These are phyloP conservation scores for Penicillium italicum DNA, from an alignment of 2,329 filamentous ascomycete genomes.

Conservation along the genomic window DNA sequence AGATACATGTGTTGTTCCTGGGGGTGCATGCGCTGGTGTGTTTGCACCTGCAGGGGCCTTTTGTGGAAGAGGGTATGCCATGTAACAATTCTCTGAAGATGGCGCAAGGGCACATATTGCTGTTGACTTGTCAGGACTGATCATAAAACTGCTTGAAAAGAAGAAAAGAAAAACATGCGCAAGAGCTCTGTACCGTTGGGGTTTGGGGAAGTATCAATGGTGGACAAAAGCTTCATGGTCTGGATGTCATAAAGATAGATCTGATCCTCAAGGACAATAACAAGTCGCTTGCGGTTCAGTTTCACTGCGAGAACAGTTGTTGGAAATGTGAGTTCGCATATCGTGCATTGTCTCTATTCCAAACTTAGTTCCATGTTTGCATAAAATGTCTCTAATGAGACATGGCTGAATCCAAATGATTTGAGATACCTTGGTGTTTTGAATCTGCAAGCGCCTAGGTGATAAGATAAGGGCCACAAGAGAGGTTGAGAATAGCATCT, in stretches of 20 bases:
- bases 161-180: slow-evolving; percentile 2
- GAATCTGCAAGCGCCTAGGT: slow-evolving; percentile 86
- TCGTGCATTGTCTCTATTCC: slow-evolving; percentile 67
- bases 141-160: neutral
- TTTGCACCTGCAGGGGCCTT: slow-evolving; percentile 54
- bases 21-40: slow-evolving; percentile 77
- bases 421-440: slow-evolving; percentile 81
- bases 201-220: slow-evolving; percentile 91
- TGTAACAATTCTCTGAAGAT: slow-evolving; percentile 91
- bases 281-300: slow-evolving; percentile 87
- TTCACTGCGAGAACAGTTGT: slow-evolving; percentile 93
- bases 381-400: neutral
- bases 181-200: slow-evolving; percentile 56
- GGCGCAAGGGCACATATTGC: slow-evolving; percentile 91
- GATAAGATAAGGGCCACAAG: slow-evolving; percentile 91
- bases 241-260: slow-evolving; percentile 99
- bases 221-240: slow-evolving; percentile 93
- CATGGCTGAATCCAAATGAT: neutral
- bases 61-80: slow-evolving; percentile 84
- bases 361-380: slow-evolving; percentile 7
- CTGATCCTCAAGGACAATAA: slow-evolving; percentile 90
- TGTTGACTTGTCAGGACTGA: slow-evolving; percentile 27
- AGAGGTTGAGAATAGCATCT: slow-evolving; percentile 98
- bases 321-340: slow-evolving; percentile 97
- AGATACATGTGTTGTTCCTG: slow-evolving; percentile 66